These are phyloP conservation scores for Batkoa obscura DNA, from an alignment of 371 early-diverging fungal species.

Conservation along the genomic window DNA sequence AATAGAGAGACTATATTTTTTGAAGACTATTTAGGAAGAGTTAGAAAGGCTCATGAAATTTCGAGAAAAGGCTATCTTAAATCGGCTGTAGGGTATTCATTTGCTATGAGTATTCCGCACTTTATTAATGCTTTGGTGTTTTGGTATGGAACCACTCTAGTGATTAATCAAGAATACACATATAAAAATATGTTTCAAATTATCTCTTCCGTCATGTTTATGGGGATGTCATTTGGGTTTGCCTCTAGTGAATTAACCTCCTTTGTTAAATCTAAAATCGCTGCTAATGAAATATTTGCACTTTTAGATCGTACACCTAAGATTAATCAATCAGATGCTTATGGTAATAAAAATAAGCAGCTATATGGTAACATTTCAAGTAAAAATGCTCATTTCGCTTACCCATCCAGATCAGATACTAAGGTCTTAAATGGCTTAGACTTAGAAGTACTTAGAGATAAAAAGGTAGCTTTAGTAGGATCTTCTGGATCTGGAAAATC, in stretches of 20 bases:
- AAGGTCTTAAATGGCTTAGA: constrained; percentile 37
- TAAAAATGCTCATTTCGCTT: constrained; percentile 41
- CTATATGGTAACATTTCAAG: constrained; percentile 45
- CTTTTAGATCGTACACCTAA: constrained; percentile 32
- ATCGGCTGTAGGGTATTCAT: constrained; percentile 39
- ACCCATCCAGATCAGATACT: constrained; percentile 41
- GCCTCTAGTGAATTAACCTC: constrained; percentile 25
- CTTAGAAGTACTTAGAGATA: constrained; percentile 12
- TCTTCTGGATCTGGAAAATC: constrained; percentile 43
- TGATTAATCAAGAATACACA: constrained; percentile 19
- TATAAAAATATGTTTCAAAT: constrained; percentile 35
- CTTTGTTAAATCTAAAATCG: constrained; percentile 30
- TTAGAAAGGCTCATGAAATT: constrained; percentile 36
- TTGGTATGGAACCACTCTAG: constrained; percentile 21
- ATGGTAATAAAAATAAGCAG: constrained; percentile 23
- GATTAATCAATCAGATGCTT: constrained; percentile 31
- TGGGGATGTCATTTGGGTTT: constrained; percentile 42
- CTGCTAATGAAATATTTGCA: constrained; percentile 45
- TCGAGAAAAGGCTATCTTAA: constrained; percentile 33
- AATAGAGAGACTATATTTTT: constrained; percentile 53
- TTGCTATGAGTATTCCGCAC: constrained; percentile 41
- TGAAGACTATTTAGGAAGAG: constrained; percentile 27
- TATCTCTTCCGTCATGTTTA: constrained; percentile 34
- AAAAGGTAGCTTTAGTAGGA: constrained; percentile 41
- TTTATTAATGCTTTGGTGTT: constrained; percentile 36